Conservation (phyloP, 768 basidiomycete species). For the Cystobasidium tubakii region DNA sequence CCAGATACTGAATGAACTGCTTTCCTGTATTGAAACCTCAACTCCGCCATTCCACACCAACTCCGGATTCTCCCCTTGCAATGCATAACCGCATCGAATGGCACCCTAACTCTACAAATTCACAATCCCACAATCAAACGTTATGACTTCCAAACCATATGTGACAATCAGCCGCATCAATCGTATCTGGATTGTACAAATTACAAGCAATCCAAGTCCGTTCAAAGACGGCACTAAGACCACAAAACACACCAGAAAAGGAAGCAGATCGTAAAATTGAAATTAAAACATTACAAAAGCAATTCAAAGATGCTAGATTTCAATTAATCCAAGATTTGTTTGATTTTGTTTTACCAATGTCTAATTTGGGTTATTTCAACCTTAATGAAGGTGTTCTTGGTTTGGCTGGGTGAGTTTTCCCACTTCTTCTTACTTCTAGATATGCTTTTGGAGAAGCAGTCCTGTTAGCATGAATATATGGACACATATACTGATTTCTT, state of each 20-base stretch:
- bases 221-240: slow-evolving; percentile 44
- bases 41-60: too few relatives aligned
- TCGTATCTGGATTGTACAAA: slow-evolving; percentile 43
- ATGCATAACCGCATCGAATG: too few relatives aligned
- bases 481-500: too few relatives aligned
- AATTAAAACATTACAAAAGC: slow-evolving; percentile 50
- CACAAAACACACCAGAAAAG: slow-evolving; percentile 57
- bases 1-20: too few relatives aligned
- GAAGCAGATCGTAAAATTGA: slow-evolving; percentile 64
- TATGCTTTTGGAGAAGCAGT: too few relatives aligned
- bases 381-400: slow-evolving; percentile 82
- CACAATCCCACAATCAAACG: not conserved
- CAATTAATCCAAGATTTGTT: slow-evolving; percentile 79
- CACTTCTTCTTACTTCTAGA: not conserved
- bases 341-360: slow-evolving; percentile 85
- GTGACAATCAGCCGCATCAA: slow-evolving; percentile 34
- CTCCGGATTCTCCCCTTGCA: too few relatives aligned
- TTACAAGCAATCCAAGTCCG: slow-evolving; percentile 41
- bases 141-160: not conserved
- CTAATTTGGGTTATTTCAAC: slow-evolving; percentile 65
- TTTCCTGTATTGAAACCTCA: too few relatives aligned
- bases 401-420: slow-evolving; percentile 64
- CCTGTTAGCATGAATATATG: not conserved
- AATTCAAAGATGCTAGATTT: slow-evolving; percentile 39
- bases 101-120: too few relatives aligned